Evolutionary conservation across 2,329 filamentous ascomycete species (phyloP), one percentile per base, ranked within the genome.

Genomic region (Tolypocladium ovalisporum): DNA sequence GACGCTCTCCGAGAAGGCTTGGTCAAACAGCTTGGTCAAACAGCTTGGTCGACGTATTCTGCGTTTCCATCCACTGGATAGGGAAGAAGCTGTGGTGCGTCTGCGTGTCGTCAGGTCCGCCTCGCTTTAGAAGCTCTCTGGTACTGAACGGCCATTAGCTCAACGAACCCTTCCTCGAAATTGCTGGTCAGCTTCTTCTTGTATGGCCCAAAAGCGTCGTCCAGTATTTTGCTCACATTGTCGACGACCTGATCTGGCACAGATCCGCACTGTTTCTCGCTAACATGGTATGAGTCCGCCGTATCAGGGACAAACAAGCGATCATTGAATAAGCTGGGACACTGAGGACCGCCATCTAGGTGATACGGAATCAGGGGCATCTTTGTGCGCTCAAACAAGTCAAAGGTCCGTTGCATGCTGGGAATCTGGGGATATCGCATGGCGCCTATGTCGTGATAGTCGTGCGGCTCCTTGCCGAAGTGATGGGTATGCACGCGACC

Each of bases 401-500:
- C 52, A 53, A 59, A 59, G 15, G 56, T 54, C 8, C 58, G 52
- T 17, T 56, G 15, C 71, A 70, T 73, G 54, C 63, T 61, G 5
- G 59, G 49, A 35, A 66, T 73, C 5, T 70, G 40, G 0, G 73
- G 73, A 57, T 67, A 73, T 19, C 73, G 61, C 73, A 75, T 75
- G 5, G 73, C 72, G 0, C 73, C 73, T 37, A 75, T 61, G 59
- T 75, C 73, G 55, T 73, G 74, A 59, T 75, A 75, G 59, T 73
- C 66, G 54, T 72, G 68, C 49, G 55, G 12, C 8, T 57, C 54
- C 1, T 66, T 53, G 51, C 56, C 63, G 55, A 75, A 73, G 15
- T 64, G 40, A 57, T 73, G 62, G 1, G 72, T 73, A 52, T 65
- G 72, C 5, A 71, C 40, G 15, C 72, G 63, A 5, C 73, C 72